Base-by-base conservation (phyloP, 345 rosid species). In the Aegle marmelos region DNA sequence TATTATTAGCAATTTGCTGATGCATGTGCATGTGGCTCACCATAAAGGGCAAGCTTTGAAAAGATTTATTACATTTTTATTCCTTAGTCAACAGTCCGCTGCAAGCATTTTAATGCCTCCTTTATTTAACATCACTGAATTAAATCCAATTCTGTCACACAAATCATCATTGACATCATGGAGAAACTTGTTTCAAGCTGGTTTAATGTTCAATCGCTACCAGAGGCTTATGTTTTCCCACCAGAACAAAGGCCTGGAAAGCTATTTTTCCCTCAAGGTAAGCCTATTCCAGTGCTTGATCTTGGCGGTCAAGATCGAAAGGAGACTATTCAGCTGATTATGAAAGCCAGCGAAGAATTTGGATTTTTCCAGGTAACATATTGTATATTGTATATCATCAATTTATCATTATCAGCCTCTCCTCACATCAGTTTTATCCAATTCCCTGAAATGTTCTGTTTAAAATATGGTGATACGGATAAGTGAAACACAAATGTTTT, bases 291-390 rank as follows among this genome's bases (percentile, higher is more conserved):
- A 25, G 82, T 84, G 19, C 33, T 84, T 75, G 87, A 84, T 84
- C 77, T 86, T 27, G 75, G 58, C 10, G 24, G 36, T 9, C 63
- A 25, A 7, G 74, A 80, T 74, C 81, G 72, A 53, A 58, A 24
- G 22, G 56, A 68, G 57, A 63, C 58, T 7, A 24, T 78, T 45
- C 82, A 45, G n/a, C 68, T 75, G 34, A 83, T 84, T 33, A 11
- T 86, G 62, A 63, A 80, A 79, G 87, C 89, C 33, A 25, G 81
- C 56, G 56, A 86, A 69, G 89, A 82, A 68, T 82, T 73, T 19
- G 85, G 87, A 50, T 77, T 84, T 60, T 86, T 86, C 34, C 87
- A 80, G 85, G 89, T 86, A 53, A 17, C 22, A 17, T 53, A 53
- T 27, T 24, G 5, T 19, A 17, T 53, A 53, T 27, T 24, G 5